Percentiles rank a stretch among this genome's conserved stretches.
Evolutionary conservation across 768 basidiomycete genomes (phyloP).

Genomic region (Leccinum boreale): DNA sequence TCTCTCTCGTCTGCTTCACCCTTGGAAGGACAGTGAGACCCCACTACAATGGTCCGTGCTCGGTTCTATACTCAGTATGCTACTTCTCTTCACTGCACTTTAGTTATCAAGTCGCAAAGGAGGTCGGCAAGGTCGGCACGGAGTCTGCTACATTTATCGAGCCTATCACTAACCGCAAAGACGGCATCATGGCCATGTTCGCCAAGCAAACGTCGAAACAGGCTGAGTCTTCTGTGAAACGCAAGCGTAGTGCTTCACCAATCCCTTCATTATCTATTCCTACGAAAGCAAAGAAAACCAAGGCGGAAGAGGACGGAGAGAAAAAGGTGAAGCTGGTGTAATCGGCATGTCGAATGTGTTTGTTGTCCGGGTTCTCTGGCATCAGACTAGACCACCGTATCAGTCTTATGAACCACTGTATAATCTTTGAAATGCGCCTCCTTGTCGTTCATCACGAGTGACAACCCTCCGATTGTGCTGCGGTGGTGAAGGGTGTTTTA

Average conservation of each 20-base stretch:
- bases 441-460: too few species aligned
- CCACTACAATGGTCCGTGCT: slow-evolving; percentile 66
- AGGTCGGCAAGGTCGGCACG: slow-evolving; percentile 86
- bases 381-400: background rate
- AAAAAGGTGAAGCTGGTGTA: slow-evolving; percentile 13
- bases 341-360: background rate
- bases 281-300: background rate
- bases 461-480: too few species aligned
- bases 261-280: slow-evolving; percentile 2
- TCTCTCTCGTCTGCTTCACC: slow-evolving; percentile 57
- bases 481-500: too few species aligned
- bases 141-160: slow-evolving; percentile 82
- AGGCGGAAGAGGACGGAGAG: slow-evolving; percentile 13
- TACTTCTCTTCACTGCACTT: background rate
- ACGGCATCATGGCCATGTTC: slow-evolving; percentile 85
- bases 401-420: background rate
- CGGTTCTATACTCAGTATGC: background rate
- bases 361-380: background rate
- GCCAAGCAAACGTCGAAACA: slow-evolving; percentile 49
- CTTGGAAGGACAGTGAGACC: slow-evolving; percentile 47
- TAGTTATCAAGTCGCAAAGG: slow-evolving; percentile 83
- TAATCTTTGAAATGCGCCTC: too few species aligned
- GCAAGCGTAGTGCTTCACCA: slow-evolving; percentile 25
- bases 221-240: slow-evolving; percentile 18
- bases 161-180: slow-evolving; percentile 73